phyloP scores from a whole-genome alignment of 306 rosid species.

The Amphicarpaea edgeworthii region DNA sequence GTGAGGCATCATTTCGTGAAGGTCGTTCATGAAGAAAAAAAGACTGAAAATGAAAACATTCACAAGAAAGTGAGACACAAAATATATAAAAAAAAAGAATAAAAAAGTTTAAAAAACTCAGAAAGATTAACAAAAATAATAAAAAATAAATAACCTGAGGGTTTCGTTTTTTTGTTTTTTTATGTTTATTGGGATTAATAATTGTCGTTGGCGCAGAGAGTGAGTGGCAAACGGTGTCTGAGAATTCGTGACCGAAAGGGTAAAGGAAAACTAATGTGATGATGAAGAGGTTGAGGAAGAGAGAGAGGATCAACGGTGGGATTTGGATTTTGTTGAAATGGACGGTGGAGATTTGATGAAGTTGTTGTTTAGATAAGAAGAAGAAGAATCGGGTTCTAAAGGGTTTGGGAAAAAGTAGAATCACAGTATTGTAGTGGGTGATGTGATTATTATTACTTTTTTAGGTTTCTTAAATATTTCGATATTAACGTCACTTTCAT shows the following conservation, averaged over 20 bases:
- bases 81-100: not conserved
- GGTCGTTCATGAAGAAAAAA: constrained; percentile 44
- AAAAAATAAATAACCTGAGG: not conserved
- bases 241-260: not conserved
- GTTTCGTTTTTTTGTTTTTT: not conserved
- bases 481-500: not conserved
- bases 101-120: not conserved
- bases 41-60: not conserved
- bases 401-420: not conserved
- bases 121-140: not conserved
- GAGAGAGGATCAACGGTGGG: constrained; percentile 17
- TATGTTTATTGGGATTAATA: not conserved
- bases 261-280: not conserved
- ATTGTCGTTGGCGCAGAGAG: constrained; percentile 12
- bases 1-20: constrained; percentile 34
- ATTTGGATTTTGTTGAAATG: not conserved
- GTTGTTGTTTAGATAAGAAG: constrained; percentile 22
- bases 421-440: not conserved
- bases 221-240: constrained; percentile 1
- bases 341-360: constrained; percentile 29
- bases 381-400: not conserved
- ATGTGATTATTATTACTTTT: not conserved
- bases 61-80: constrained; percentile 11
- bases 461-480: not conserved
- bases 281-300: not conserved